Percentiles rank a stretch among this genome's conserved stretches.
Evolutionary conservation across 495 filamentous ascomycete species (phyloP).

Genomic region (Podospora fimiseda): DNA sequence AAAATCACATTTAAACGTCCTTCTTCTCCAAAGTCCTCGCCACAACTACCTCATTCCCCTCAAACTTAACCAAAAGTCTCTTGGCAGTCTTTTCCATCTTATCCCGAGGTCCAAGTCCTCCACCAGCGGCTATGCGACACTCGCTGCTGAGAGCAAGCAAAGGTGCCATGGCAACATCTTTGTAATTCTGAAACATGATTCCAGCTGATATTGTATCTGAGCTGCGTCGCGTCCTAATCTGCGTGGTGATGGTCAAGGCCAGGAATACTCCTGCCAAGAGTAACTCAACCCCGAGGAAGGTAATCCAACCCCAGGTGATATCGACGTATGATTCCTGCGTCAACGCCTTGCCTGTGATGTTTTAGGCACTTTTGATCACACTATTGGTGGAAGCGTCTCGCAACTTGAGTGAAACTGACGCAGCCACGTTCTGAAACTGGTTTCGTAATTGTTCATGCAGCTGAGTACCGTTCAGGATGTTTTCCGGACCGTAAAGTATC

Average conservation of each 20-base stretch:
- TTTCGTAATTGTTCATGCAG: neutral
- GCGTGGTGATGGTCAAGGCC: neutral
- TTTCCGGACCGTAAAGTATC: too few species aligned
- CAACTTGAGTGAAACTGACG: too few species aligned
- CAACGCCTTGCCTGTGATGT: neutral
- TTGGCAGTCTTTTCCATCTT: neutral
- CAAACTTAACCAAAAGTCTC: neutral
- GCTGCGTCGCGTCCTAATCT: neutral
- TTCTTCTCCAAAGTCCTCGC: too few species aligned
- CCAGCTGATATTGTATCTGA: too few species aligned
- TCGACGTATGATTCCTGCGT: neutral
- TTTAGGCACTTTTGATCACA: neutral
- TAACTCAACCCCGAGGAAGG: neutral
- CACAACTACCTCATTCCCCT: neutral
- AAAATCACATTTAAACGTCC: too few species aligned
- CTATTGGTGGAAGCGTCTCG: neutral
- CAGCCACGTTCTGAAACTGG: neutral
- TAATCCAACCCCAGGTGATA: neutral
- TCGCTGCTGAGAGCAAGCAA: neutral
- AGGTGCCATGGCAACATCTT: neutral
- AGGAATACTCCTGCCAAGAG: neutral
- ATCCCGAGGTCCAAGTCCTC: neutral
- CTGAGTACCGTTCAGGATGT: too few species aligned
- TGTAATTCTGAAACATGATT: neutral
- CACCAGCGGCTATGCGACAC: neutral